These are phyloP conservation scores for Periconia sp. DNA, from an alignment of 2,329 filamentous ascomycete species.

Conservation along the genomic window DNA sequence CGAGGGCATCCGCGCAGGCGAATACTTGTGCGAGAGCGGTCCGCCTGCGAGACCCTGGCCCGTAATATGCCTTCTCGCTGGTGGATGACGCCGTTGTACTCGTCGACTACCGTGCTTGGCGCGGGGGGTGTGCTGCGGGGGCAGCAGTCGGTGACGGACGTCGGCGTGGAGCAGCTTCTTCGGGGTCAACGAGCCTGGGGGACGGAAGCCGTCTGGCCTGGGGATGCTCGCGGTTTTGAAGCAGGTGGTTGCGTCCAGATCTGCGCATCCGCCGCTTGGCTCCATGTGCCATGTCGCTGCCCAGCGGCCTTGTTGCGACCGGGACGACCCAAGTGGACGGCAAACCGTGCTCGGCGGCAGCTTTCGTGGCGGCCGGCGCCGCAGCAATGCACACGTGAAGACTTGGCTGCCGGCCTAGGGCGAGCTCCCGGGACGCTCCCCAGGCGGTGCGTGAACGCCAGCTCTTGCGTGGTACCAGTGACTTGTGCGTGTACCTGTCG, in stretches of 20 bases:
- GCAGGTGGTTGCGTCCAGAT: neutral
- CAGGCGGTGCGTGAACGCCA: neutral
- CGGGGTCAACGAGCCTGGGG: neutral
- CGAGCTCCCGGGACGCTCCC: no score
- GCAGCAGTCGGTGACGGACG: conserved; percentile 3
- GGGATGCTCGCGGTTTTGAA: neutral
- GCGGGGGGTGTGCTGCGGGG: conserved; percentile 29
- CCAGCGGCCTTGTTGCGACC: neutral
- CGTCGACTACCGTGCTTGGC: conserved; percentile 28
- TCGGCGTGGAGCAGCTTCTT: no score
- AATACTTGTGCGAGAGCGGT: conserved; percentile 17
- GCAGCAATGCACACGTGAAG: conserved; percentile 4
- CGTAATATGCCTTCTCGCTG: conserved; percentile 33
- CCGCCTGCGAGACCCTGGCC: conserved; percentile 26
- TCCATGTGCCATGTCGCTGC: conserved; percentile 1
- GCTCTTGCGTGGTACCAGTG: no score
- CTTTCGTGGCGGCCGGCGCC: neutral
- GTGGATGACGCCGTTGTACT: conserved; percentile 31
- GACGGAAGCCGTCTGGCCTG: neutral
- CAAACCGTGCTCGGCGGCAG: neutral
- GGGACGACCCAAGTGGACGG: conserved; percentile 1
- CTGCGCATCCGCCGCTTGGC: conserved; percentile 1
- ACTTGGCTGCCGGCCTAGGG: no score
- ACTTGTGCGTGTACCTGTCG: no score
- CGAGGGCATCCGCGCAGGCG: conserved; percentile 27